Percentiles rank a stretch among this genome's conserved stretches.
Conservation (phyloP, 108 stramenopile genomes). For the Conticribra weissflogii region DNA sequence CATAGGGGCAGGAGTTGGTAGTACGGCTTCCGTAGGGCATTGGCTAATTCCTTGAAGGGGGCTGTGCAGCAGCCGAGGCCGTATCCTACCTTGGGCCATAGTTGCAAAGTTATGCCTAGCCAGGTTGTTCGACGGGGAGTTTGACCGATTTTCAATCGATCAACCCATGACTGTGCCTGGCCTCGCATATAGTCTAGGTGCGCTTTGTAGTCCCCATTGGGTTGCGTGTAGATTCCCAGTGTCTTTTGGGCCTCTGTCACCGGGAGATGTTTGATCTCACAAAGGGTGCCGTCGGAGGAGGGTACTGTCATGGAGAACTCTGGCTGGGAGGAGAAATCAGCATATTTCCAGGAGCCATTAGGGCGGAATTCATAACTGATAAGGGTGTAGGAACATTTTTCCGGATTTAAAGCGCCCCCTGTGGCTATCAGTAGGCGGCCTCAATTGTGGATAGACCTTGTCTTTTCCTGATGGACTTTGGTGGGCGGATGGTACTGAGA, state of each 20-base stretch:
- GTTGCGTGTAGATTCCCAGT: not conserved
- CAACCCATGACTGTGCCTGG: not conserved
- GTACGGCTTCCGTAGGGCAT: slow-evolving; percentile 10
- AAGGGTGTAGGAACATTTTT: slow-evolving; percentile 11
- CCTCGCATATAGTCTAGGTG: not conserved
- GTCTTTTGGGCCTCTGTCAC: not conserved
- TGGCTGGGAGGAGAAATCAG: not conserved
- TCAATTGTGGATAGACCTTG: no score
- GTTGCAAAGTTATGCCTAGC: no score
- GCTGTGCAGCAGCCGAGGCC: slow-evolving; percentile 9
- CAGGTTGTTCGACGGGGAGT: not conserved
- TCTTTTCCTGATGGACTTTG: not conserved
- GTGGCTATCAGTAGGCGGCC: slow-evolving; percentile 9
- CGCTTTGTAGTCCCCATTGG: not conserved
- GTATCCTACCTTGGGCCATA: not conserved
- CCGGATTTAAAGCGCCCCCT: slow-evolving; percentile 7
- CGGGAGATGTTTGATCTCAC: not conserved
- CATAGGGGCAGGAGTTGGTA: slow-evolving; percentile 12
- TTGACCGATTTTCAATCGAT: not conserved
- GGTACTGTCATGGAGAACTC: not conserved
- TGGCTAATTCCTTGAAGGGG: not conserved
- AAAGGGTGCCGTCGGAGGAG: not conserved
- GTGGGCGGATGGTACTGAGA: not conserved
- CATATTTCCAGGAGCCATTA: not conserved
- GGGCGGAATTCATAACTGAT: not conserved